These are phyloP conservation scores for Rhizoclosmatium sp. DNA, from an alignment of 192 early-diverging fungal genomes.

Conservation along the genomic window DNA sequence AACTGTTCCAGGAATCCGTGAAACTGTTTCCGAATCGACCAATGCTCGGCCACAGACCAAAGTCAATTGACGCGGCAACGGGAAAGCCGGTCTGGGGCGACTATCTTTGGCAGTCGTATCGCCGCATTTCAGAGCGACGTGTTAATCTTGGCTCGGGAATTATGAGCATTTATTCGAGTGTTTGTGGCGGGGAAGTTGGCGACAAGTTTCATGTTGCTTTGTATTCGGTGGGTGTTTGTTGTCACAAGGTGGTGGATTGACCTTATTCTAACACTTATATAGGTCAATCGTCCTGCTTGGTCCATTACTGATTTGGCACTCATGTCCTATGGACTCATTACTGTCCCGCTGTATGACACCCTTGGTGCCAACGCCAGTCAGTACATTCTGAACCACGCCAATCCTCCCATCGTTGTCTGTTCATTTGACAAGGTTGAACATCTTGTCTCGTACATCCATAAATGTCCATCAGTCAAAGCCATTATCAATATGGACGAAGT, in stretches of 20 bases:
- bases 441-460: constrained; percentile 38
- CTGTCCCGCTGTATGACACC: constrained; percentile 91
- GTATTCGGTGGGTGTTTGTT: constrained; percentile 43
- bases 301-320: constrained; percentile 49
- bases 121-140: constrained; percentile 41
- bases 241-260: constrained; percentile 1
- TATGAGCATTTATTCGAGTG: constrained; percentile 37
- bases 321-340: constrained; percentile 37
- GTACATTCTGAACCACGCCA: constrained; percentile 85
- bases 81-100: constrained; percentile 43
- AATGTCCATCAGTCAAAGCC: constrained; percentile 55
- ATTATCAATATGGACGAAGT: constrained; percentile 58
- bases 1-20: constrained; percentile 49
- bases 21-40: constrained; percentile 29
- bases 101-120: constrained; percentile 55
- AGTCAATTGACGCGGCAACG: not conserved
- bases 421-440: constrained; percentile 63
- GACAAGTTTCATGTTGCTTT: constrained; percentile 46
- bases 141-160: constrained; percentile 54
- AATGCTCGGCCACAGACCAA: constrained; percentile 37
- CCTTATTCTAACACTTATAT: not conserved
- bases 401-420: constrained; percentile 74
- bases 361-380: constrained; percentile 79
- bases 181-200: constrained; percentile 31
- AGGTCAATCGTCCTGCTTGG: constrained; percentile 63